Evolutionary conservation across 192 early-diverging fungal species (phyloP), one percentile per base, ranked within the genome.

Genomic region (Geranomyces michiganensis): DNA sequence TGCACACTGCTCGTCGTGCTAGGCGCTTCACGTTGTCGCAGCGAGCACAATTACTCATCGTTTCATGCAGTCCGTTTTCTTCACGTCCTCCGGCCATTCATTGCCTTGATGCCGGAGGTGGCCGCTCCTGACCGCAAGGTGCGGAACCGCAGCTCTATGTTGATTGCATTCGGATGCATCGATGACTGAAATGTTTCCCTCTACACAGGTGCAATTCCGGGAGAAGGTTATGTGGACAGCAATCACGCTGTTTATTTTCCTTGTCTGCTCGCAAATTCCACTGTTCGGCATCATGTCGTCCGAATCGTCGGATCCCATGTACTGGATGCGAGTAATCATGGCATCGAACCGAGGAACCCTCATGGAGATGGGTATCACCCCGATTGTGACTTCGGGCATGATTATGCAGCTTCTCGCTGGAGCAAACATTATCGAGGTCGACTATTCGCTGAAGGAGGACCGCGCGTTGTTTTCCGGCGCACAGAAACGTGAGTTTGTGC

Each of bases 251-350:
- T 96, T 98, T 82, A 94, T 99, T 75, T 99, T 98, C 90, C 88
- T 99, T 79, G 96, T 99, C 46, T 95, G 94, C 84, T 99, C 98
- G 13, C 98, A 99, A 84, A 94, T 99, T 51, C 98, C 98, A 17
- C 87, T 99, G 66, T 99, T 98, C 84, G 98, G 98, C 68, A 99
- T 99, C 82, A 98, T 99, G 98, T 97, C 96, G 47, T 93, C 92
- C n/a, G 96, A 99, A 74, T 96, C 96, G 15, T 91, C 93, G 48
- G 98, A 99, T 83, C 98, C 98, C 26, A 86, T 99, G 70, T 99
- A 97, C 87, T 99, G 98, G 98, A 91, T 99, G 90, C 94, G 98
- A 89, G 95, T 96, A 36, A 99, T 99, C 75, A 88, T 99, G 67
- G 98, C 98, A 51, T 97, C 95, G 41, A 99, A 99, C 89, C 91